Conservation (phyloP, 2,329 filamentous ascomycete genomes). For the Scytalidium sp. region DNA sequence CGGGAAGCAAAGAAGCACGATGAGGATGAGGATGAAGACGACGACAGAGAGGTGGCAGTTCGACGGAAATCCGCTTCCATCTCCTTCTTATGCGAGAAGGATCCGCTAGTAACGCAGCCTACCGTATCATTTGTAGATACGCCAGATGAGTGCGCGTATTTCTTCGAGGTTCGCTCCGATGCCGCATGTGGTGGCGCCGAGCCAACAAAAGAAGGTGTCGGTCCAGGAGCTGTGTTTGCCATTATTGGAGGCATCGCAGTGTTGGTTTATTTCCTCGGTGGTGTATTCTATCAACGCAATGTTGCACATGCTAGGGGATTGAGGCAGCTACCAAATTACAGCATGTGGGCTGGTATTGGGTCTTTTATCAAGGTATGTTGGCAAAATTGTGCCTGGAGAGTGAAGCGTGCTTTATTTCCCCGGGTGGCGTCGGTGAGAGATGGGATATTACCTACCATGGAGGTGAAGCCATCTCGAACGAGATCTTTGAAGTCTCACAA, state of each 20-base stretch:
- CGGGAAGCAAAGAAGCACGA: constrained; percentile 29
- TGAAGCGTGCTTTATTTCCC: constrained; percentile 21
- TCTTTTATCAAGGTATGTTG: constrained; percentile 73
- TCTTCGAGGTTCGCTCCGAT: constrained; percentile 86
- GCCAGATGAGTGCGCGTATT: constrained; percentile 89
- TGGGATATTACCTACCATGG: constrained; percentile 28
- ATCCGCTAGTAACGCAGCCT: constrained; percentile 66
- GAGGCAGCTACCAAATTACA: constrained; percentile 93
- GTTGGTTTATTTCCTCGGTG: constrained; percentile 85
- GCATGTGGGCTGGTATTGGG: constrained; percentile 85
- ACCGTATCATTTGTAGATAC: constrained; percentile 78
- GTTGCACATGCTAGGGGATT: constrained; percentile 93
- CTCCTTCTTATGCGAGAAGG: constrained; percentile 88
- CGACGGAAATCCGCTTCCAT: constrained; percentile 79
- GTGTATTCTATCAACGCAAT: constrained; percentile 92
- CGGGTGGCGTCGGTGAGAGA: constrained; percentile 27
- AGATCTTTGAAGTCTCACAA: constrained; percentile 13
- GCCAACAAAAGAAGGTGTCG: constrained; percentile 68
- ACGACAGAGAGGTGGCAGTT: constrained; percentile 14
- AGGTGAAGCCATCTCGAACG: constrained; percentile 18
- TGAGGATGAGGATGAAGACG: constrained; percentile 32
- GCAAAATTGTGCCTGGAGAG: constrained; percentile 23
- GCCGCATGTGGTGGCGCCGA: constrained; percentile 72
- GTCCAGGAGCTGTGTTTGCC: constrained; percentile 77
- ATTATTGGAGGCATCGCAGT: constrained; percentile 78